Percentiles rank a stretch among this genome's conserved stretches.
Evolutionary conservation across 2,329 filamentous ascomycete species (phyloP).

Genomic region (Didymella glomerata): DNA sequence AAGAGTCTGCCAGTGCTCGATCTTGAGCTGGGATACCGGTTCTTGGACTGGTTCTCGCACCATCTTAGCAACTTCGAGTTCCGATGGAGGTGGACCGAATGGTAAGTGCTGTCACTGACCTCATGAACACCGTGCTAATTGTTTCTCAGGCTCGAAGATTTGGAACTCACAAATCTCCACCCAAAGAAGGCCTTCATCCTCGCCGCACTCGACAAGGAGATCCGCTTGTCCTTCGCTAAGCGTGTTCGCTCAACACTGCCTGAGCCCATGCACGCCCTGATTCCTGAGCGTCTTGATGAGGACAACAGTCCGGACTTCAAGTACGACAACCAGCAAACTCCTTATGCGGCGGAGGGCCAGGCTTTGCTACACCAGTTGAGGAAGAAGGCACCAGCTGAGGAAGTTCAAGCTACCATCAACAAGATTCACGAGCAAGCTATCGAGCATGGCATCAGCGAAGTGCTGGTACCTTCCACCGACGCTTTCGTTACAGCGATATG

Average conservation of each 20-base stretch:
- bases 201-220: constrained; percentile 93
- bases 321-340: constrained; percentile 78
- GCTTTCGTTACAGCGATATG: constrained; percentile 94
- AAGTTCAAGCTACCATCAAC: constrained; percentile 82
- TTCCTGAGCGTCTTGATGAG: constrained; percentile 87
- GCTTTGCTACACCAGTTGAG: constrained; percentile 81
- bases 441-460: constrained; percentile 73
- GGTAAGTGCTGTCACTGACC: constrained; percentile 61
- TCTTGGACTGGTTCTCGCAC: constrained; percentile 97
- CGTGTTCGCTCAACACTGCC: constrained; percentile 94
- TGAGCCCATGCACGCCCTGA: constrained; percentile 79
- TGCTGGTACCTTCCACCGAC: constrained; percentile 86
- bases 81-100: constrained; percentile 99
- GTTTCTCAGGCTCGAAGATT: constrained; percentile 73
- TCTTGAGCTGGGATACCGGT: constrained; percentile 83
- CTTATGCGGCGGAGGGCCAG: constrained; percentile 84
- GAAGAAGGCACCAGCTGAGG: constrained; percentile 84
- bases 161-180: constrained; percentile 77
- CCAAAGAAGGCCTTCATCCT: constrained; percentile 93
- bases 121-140: constrained; percentile 19
- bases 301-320: constrained; percentile 96
- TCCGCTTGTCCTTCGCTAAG: constrained; percentile 93
- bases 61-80: constrained; percentile 99
- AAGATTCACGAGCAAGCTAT: constrained; percentile 81
- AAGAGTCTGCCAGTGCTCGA: constrained; percentile 83